Evolutionary conservation across 768 basidiomycete species (phyloP).

Genomic region (Amanita inopinata): DNA sequence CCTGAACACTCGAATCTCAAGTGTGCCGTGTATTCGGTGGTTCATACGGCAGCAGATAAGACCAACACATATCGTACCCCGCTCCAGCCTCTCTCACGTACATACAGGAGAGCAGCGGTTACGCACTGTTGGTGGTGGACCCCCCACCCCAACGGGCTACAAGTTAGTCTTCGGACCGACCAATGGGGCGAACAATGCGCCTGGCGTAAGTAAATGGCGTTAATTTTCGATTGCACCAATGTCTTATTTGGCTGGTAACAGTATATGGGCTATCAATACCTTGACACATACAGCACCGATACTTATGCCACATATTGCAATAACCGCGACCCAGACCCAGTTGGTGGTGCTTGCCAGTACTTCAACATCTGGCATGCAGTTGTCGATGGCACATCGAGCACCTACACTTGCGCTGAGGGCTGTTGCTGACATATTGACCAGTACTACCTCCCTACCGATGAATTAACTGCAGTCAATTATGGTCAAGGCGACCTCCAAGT

Average conservation of each 20-base stretch:
- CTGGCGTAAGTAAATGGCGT: constrained; percentile 29
- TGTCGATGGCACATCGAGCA: constrained; percentile 34
- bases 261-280: constrained; percentile 45
- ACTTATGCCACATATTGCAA: constrained; percentile 38
- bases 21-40: constrained; percentile 36
- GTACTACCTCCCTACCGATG: constrained; percentile 36
- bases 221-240: too few relatives aligned
- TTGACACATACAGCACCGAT: constrained; percentile 36
- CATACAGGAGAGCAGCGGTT: constrained; percentile 36
- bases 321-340: constrained; percentile 28
- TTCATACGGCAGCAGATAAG: constrained; percentile 35
- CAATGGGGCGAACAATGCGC: constrained; percentile 37
- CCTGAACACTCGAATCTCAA: constrained; percentile 34
- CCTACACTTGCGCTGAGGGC: constrained; percentile 42
- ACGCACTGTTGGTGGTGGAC: constrained; percentile 27
- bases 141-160: constrained; percentile 27
- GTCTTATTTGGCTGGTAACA: too few relatives aligned
- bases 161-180: constrained; percentile 33
- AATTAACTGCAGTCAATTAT: constrained; percentile 34
- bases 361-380: constrained; percentile 47
- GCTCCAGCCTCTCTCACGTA: constrained; percentile 28
- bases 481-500: constrained; percentile 37
- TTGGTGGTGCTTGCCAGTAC: constrained; percentile 37
- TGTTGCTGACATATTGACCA: constrained; percentile 15
- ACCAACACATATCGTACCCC: constrained; percentile 31